A percentile compares a stretch with the other conserved stretches of the same genome.
phyloP scores from a whole-genome alignment of 1,284 basidiomycete genomes.

The Ganoderma boninense region DNA sequence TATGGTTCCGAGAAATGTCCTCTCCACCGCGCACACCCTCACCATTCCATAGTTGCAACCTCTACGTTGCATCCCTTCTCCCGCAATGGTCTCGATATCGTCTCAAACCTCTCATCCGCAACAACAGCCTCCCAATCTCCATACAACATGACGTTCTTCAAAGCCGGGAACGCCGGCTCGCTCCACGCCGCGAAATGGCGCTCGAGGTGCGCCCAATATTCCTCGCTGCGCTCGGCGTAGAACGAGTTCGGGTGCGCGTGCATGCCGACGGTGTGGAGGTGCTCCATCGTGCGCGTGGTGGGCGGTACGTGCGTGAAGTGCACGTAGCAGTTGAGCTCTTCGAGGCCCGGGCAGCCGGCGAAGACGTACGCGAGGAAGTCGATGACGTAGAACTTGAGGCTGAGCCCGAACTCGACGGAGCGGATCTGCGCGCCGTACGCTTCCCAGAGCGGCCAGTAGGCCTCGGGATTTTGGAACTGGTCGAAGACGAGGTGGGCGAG shows the following conservation, averaged over 20 bases:
- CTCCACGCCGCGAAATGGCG: constrained; percentile 55
- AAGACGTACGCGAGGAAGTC: constrained; percentile 59
- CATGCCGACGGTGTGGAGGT: constrained; percentile 56
- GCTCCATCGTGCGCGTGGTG: constrained; percentile 46
- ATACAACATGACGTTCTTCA: constrained; percentile 52
- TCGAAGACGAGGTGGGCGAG: constrained; percentile 59
- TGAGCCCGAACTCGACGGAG: constrained; percentile 64
- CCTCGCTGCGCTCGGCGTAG: constrained; percentile 43
- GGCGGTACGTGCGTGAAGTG: constrained; percentile 64
- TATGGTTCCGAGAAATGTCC: not conserved
- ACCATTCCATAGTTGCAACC: constrained; percentile 1
- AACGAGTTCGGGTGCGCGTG: constrained; percentile 56
- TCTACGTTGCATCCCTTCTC: constrained; percentile 30
- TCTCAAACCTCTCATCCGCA: constrained; percentile 25
- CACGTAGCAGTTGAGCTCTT: constrained; percentile 63
- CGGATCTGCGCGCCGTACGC: constrained; percentile 58
- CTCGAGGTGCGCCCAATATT: constrained; percentile 53
- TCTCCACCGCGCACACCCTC: not conserved
- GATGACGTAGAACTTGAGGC: constrained; percentile 57
- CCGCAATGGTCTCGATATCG: constrained; percentile 27
- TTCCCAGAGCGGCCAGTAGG: constrained; percentile 52
- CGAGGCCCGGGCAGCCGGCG: constrained; percentile 53
- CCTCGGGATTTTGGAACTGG: constrained; percentile 46
- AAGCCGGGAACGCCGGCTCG: constrained; percentile 46
- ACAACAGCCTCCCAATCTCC: constrained; percentile 54